Evolutionary conservation across 257 asterid genomes (phyloP), one percentile per base, ranked within the genome.

Genomic region (Penstemon newberryi): DNA sequence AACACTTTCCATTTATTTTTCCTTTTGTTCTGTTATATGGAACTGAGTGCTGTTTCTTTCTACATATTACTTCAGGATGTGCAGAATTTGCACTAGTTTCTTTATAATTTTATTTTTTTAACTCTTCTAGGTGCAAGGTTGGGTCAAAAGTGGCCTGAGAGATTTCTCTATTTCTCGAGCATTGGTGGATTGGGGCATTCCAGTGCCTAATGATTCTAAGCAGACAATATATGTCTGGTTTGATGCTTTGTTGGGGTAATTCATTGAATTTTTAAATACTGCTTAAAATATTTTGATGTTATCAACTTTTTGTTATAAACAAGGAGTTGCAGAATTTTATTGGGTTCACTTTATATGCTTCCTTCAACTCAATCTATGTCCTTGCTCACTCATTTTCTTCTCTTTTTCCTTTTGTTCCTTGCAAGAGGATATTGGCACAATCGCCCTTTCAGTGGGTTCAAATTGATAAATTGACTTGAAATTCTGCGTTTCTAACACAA

Each of bases 221-320:
- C 99, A 90, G 74, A 93, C 97, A 70, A 90, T 93, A 71, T 93
- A 93, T 77, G 99, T 93, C 37, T 93, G 99, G 99, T 93, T 93
- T 85, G 99, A 93, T 81, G 99, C 99, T 73, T 79, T 93, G 67
- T 67, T 90, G 87, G 99, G 99, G 99, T 93, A 88, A 90, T 81
- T 56, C 65, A 47, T 65, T 64, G 65, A 60, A 41, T 72, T 66
- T 72, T 59, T 61, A 43, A 9, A 46, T 47, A 47, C 60, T 52
- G 65, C 66, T 45, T 56, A 67, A 40, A 40, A 42, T 65, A 6
- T 71, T 73, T 38, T 60, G 19, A 12, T 59, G 51, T 66, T 66
- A 25, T 43, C 15, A 54, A 10, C 37, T 44, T 59, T 54, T 61
- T 66, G 41, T 8, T 5, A 15, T 11, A 52, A 38, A 51, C 54